phyloP scores from a whole-genome alignment of 2,329 filamentous ascomycete species.

The Claviceps sp. region DNA sequence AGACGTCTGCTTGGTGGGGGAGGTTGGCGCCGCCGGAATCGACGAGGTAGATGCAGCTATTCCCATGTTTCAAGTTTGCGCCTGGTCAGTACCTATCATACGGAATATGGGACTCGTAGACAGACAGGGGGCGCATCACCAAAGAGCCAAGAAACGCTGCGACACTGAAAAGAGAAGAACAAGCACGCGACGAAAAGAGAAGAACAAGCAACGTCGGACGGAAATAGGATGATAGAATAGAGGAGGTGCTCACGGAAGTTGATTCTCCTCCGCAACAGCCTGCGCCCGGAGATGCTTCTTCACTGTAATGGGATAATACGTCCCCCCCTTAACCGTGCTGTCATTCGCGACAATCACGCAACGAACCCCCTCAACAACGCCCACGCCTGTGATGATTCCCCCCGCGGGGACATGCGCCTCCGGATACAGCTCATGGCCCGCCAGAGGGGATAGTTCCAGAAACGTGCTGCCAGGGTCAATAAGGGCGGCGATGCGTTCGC shows the following conservation, averaged over 20 bases:
- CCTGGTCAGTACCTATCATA: no score
- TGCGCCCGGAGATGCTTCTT: conserved; percentile 95
- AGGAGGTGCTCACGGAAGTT: conserved; percentile 35
- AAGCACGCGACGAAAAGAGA: neutral
- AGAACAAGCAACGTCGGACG: neutral
- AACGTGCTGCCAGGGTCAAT: conserved; percentile 85
- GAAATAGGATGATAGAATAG: neutral
- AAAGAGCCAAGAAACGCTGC: neutral
- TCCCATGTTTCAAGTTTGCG: neutral
- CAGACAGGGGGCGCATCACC: neutral
- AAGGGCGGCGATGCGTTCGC: conserved; percentile 76
- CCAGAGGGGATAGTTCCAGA: conserved; percentile 84
- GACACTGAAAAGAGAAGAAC: neutral
- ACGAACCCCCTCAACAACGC: conserved; percentile 76
- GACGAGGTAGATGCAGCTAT: conserved; percentile 81
- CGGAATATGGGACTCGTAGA: neutral
- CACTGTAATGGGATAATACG: conserved; percentile 93
- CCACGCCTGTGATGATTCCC: conserved; percentile 86
- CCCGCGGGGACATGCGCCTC: conserved; percentile 80
- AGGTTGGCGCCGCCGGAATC: conserved; percentile 93
- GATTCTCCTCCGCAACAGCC: conserved; percentile 80
- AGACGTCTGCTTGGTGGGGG: conserved; percentile 89
- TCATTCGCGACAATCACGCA: conserved; percentile 95
- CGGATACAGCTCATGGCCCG: conserved; percentile 72
- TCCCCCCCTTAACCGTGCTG: conserved; percentile 92